Base-by-base conservation (phyloP, 2,329 filamentous ascomycete genomes). In the Pestalotiopsis sp. region DNA sequence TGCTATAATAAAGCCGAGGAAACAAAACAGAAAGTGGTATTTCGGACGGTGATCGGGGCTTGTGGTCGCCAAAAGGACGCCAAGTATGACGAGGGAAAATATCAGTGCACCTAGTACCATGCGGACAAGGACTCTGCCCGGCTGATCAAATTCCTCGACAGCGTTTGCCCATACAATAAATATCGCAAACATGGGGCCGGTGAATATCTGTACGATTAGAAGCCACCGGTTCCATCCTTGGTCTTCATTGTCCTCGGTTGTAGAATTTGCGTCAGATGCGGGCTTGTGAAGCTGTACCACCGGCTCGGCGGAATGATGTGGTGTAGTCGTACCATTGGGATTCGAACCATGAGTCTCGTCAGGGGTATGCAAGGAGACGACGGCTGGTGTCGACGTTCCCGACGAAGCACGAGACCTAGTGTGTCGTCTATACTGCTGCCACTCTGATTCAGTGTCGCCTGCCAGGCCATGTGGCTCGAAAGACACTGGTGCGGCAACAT, bases 181-280 rank as follows among this genome's bases (percentile, higher is more conserved):
- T 1, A 93, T 87, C 59, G 95, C 89, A 79, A 98, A 97, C 25
- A 96, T 80, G 0, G 96, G 96, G 0, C 95, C 94, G 0, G 92
- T 93, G 77, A 98, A 94, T 63, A 96, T 86, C 76, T 99, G 97
- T 11, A 96, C 80, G 13, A 91, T 89, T 13, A 97, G 88, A 3
- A 99, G 88, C 95, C 96, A 99, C 66, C 94, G 89, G 75, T 95
- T 97, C 95, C 96, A 98, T 38, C 90, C 86, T 67, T 87, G 85
- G 2, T 81, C 78, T 61, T 84, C 83, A 11, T 82, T 78, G 14
- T 36, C 59, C 38, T 66, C 63, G 17, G 73, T 7, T 5, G 69
- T 80, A 72, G 66, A 76, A 72, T 61, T 59, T 14, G 72, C 65
- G 1, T 74, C 75, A 4, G 77, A 72, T 23, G 70, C 71, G 52